Evolutionary conservation across 345 rosid species (phyloP).

Genomic region (Linum tenue): DNA sequence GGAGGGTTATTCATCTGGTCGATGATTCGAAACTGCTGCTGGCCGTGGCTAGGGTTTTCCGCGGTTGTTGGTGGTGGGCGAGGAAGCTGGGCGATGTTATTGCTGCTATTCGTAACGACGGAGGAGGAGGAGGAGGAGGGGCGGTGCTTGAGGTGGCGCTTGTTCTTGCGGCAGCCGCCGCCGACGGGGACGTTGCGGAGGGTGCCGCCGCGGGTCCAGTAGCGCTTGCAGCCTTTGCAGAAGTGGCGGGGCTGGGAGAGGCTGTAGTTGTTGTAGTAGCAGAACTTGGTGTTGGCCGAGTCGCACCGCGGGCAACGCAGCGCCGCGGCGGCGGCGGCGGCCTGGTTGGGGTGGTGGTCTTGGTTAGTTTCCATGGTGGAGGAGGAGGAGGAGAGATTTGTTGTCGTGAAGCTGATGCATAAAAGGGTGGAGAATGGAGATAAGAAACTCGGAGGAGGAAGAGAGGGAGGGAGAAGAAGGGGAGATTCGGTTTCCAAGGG

Average conservation of each 20-base stretch:
- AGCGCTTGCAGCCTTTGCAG: conserved; percentile 2
- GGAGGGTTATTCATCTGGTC: not conserved
- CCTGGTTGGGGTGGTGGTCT: not conserved
- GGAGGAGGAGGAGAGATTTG: conserved; percentile 43
- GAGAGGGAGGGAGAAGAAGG: conserved; percentile 20
- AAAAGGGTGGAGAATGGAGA: not conserved
- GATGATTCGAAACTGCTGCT: not conserved
- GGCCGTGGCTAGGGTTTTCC: not conserved
- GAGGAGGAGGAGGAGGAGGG: not conserved
- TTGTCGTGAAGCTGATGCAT: conserved; percentile 16
- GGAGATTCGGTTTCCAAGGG: conserved; percentile 3
- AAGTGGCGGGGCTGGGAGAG: conserved; percentile 5
- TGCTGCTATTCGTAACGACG: too few relatives aligned
- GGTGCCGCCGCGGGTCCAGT: conserved; percentile 6
- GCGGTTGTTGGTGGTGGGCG: not conserved
- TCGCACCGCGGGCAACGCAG: conserved; percentile 13
- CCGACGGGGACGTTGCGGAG: conserved; percentile 5
- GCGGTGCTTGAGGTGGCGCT: not conserved
- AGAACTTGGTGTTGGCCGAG: conserved; percentile 5
- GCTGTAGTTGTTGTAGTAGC: conserved; percentile 10
- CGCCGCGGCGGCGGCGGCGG: too few relatives aligned
- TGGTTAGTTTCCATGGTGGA: conserved; percentile 28
- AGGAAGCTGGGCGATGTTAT: not conserved
- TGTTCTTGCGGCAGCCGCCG: conserved; percentile 6
- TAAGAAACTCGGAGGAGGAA: conserved; percentile 10